These are phyloP conservation scores for Toxicodendron radicans DNA, from an alignment of 345 rosid genomes.

Conservation along the genomic window DNA sequence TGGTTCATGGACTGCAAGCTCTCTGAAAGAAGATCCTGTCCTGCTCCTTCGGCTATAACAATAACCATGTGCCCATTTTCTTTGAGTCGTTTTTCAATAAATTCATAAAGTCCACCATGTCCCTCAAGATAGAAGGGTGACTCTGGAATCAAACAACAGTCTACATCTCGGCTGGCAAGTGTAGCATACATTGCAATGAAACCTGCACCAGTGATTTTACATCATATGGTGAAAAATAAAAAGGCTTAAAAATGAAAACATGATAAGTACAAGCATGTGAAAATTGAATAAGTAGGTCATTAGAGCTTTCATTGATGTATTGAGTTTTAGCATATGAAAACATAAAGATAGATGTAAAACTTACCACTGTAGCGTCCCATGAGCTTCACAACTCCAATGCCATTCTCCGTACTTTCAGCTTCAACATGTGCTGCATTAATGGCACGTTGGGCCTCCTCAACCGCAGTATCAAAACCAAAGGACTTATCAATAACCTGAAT, in stretches of 20 bases:
- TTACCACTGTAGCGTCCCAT: slow-evolving; percentile 90
- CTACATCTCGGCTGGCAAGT: slow-evolving; percentile 88
- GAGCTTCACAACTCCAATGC: slow-evolving; percentile 86
- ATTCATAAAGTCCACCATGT: slow-evolving; percentile 77
- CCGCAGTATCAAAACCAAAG: slow-evolving; percentile 92
- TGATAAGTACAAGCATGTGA: background rate
- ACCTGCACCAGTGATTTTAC: slow-evolving; percentile 37
- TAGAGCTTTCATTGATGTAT: background rate
- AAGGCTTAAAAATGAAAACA: background rate
- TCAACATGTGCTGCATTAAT: slow-evolving; percentile 93
- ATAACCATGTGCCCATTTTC: slow-evolving; percentile 89
- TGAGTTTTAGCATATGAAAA: background rate
- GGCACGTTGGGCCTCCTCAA: slow-evolving; percentile 97
- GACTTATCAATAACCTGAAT: slow-evolving; percentile 88
- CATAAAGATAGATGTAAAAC: slow-evolving; percentile 21
- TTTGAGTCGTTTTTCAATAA: slow-evolving; percentile 56
- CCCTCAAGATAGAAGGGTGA: slow-evolving; percentile 92
- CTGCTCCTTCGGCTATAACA: slow-evolving; percentile 91
- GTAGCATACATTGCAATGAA: slow-evolving; percentile 81
- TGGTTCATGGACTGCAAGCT: slow-evolving; percentile 43
- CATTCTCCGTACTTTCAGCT: slow-evolving; percentile 71
- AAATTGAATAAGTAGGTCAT: slow-evolving; percentile 8
- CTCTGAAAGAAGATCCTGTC: slow-evolving; percentile 71
- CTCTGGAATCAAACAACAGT: slow-evolving; percentile 94
- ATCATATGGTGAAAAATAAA: background rate